Conservation (phyloP, 1,284 basidiomycete genomes). For the Pseudozyma sp. region DNA sequence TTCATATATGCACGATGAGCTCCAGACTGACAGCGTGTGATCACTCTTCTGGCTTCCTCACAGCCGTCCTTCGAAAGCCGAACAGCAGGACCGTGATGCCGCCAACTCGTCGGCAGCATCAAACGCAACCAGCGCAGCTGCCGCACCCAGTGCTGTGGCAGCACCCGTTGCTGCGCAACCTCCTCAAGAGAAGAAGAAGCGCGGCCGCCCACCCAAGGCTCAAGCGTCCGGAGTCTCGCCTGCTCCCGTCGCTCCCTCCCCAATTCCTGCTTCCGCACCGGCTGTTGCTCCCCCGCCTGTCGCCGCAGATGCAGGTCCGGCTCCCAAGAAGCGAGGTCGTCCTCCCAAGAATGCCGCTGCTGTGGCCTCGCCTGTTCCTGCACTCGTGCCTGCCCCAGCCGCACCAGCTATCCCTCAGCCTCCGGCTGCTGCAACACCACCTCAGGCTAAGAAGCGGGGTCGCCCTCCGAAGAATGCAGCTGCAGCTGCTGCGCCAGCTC, state of each 20-base stretch:
- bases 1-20: not conserved
- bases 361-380: not conserved
- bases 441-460: slow-evolving; percentile 27
- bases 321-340: slow-evolving; percentile 37
- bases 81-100: too few relatives aligned
- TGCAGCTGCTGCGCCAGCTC: slow-evolving; percentile 1
- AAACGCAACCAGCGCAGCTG: slow-evolving; percentile 11
- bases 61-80: slow-evolving; percentile 36
- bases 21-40: not conserved
- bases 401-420: slow-evolving; percentile 8
- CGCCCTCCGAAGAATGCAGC: slow-evolving; percentile 24
- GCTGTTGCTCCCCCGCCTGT: slow-evolving; percentile 6
- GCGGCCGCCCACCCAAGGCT: slow-evolving; percentile 31
- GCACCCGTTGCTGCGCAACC: slow-evolving; percentile 3
- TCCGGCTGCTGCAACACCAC: not conserved
- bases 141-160: slow-evolving; percentile 10
- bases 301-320: not conserved
- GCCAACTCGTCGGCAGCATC: too few relatives aligned
- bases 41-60: not conserved
- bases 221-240: slow-evolving; percentile 9
- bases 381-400: slow-evolving; percentile 2
- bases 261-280: slow-evolving; percentile 2
- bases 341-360: slow-evolving; percentile 26
- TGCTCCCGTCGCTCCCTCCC: slow-evolving; percentile 12
- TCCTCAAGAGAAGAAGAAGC: slow-evolving; percentile 23